phyloP scores from a whole-genome alignment of 768 basidiomycete species.

The Pisolithus albus region DNA sequence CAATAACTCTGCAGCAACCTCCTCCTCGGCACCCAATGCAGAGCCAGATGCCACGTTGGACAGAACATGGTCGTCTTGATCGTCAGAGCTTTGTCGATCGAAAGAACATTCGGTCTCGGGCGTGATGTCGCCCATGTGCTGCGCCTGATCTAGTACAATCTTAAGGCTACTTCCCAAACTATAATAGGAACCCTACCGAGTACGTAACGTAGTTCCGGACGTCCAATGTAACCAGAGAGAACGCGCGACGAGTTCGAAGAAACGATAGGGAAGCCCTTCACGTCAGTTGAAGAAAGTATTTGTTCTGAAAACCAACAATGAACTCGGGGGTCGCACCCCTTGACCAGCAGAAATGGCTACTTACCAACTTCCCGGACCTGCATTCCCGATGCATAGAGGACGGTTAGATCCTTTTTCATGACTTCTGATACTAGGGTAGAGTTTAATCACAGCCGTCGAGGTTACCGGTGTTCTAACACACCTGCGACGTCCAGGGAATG shows the following conservation, averaged over 20 bases:
- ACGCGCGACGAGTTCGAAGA: constrained; percentile 51
- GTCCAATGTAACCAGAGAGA: constrained; percentile 82
- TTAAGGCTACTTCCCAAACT: background rate
- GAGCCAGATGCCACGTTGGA: constrained; percentile 38
- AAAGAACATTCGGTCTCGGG: constrained; percentile 72
- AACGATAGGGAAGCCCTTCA: constrained; percentile 91
- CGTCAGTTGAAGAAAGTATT: constrained; percentile 61
- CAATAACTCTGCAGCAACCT: constrained; percentile 58
- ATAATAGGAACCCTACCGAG: constrained; percentile 47
- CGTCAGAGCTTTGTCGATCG: constrained; percentile 35
- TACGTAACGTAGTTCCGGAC: constrained; percentile 79
- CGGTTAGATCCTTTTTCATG: constrained; percentile 78
- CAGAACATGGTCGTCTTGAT: constrained; percentile 45
- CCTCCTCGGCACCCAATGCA: constrained; percentile 58
- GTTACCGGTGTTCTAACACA: constrained; percentile 30
- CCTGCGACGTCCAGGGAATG: constrained; percentile 87
- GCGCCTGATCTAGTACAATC: constrained; percentile 56
- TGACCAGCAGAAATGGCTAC: constrained; percentile 15
- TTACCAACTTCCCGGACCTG: constrained; percentile 72
- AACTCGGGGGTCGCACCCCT: background rate
- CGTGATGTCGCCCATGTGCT: constrained; percentile 52
- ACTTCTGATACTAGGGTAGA: constrained; percentile 66
- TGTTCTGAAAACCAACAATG: constrained; percentile 44
- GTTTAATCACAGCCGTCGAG: constrained; percentile 1
- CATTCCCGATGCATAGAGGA: constrained; percentile 70